A percentile compares a stretch with the other conserved stretches of the same genome.
Conservation (phyloP, 2,329 filamentous ascomycete genomes). For the Pezicula radicicola region DNA sequence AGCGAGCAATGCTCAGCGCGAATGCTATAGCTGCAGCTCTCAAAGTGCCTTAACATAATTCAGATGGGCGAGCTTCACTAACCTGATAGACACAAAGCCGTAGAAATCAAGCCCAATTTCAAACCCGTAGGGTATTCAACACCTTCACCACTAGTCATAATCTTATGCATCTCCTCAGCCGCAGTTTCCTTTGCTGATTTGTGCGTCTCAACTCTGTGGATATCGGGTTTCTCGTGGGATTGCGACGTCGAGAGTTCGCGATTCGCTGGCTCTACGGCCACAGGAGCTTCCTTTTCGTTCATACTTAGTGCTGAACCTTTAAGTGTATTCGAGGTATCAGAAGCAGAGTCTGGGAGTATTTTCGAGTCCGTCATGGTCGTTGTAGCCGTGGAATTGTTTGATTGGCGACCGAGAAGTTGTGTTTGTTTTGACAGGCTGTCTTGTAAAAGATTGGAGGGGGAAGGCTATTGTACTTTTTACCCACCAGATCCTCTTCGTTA, state of each 20-base stretch:
- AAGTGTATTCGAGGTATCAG: slow-evolving; percentile 15
- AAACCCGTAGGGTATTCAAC: slow-evolving; percentile 26
- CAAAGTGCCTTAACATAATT: too few species aligned
- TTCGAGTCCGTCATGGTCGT: slow-evolving; percentile 9
- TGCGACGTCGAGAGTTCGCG: slow-evolving; percentile 8
- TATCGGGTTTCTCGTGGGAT: neutral
- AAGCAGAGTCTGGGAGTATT: slow-evolving; percentile 9
- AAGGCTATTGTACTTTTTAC: too few species aligned
- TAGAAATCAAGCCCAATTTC: slow-evolving; percentile 21
- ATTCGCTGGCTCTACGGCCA: slow-evolving; percentile 5
- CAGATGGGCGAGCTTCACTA: too few species aligned
- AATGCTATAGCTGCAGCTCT: too few species aligned
- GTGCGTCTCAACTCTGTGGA: slow-evolving; percentile 1
- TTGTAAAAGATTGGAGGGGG: neutral
- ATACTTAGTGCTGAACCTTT: slow-evolving; percentile 12
- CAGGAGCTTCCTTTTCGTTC: slow-evolving; percentile 10
- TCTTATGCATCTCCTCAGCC: slow-evolving; percentile 14
- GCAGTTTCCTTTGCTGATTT: slow-evolving; percentile 8
- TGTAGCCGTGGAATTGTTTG: neutral
- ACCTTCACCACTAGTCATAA: slow-evolving; percentile 25
- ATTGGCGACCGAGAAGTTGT: neutral
- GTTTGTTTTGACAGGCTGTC: neutral
- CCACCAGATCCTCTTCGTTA: too few species aligned
- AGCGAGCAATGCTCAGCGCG: too few species aligned
- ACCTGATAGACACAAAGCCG: slow-evolving; percentile 22